phyloP scores from a whole-genome alignment of 495 filamentous ascomycete genomes.

The Penicillium canariense region DNA sequence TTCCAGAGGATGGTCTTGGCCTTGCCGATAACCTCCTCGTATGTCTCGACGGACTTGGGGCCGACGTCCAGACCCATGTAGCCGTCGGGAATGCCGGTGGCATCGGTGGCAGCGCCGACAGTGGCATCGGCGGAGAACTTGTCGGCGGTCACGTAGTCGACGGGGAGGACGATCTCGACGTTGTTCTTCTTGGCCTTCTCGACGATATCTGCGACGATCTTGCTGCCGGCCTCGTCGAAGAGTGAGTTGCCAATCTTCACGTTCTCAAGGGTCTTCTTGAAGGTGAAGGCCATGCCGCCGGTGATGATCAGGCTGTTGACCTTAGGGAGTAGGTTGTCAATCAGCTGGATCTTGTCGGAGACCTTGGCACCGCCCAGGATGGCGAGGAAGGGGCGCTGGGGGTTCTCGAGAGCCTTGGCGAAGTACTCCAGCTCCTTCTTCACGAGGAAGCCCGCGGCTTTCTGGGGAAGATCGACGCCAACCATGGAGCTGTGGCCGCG shows the following conservation, averaged over 20 bases:
- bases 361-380: constrained; percentile 98
- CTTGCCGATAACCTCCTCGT: constrained; percentile 76
- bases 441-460: constrained; percentile 95
- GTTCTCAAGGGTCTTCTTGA: constrained; percentile 95
- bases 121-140: constrained; percentile 88
- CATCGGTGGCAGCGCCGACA: constrained; percentile 77
- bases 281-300: constrained; percentile 98
- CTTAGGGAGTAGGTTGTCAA: constrained; percentile 97
- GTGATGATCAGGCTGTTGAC: constrained; percentile 95
- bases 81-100: constrained; percentile 87
- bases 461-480: constrained; percentile 89
- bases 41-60: constrained; percentile 78
- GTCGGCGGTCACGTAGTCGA: constrained; percentile 93
- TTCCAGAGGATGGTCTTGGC: constrained; percentile 99
- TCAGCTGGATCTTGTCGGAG: constrained; percentile 98
- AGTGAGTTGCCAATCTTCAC: constrained; percentile 88
- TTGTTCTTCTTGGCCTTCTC: constrained; percentile 96
- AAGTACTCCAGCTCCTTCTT: constrained; percentile 99
- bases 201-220: constrained; percentile 83
- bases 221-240: constrained; percentile 92
- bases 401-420: constrained; percentile 90
- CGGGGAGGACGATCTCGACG: constrained; percentile 90
- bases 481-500: constrained; percentile 99
- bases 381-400: constrained; percentile 93
- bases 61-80: constrained; percentile 98